phyloP scores from a whole-genome alignment of 2,329 filamentous ascomycete species.

The Claviceps pazoutovae region DNA sequence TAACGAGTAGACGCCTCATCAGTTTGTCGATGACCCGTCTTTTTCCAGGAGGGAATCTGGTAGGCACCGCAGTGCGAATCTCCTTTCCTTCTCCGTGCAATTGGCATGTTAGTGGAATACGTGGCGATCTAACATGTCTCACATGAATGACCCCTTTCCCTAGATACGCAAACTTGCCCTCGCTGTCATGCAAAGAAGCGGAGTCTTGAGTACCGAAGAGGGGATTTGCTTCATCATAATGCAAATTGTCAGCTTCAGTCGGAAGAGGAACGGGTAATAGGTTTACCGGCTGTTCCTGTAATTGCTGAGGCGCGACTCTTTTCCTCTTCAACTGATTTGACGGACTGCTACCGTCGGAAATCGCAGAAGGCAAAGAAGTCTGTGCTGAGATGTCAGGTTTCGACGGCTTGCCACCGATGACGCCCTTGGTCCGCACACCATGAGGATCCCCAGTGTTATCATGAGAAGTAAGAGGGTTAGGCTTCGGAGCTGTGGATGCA shows the following conservation, averaged over 20 bases:
- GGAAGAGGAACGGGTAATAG: slow-evolving; percentile 1
- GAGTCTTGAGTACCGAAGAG: background rate
- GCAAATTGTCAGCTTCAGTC: slow-evolving; percentile 4
- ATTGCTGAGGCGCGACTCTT: slow-evolving; percentile 12
- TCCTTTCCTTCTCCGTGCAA: slow-evolving; percentile 9
- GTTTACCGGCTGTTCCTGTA: slow-evolving; percentile 7
- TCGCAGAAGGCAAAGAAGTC: background rate
- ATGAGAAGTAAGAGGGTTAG: background rate
- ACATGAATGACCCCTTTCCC: slow-evolving; percentile 19
- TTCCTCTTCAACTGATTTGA: slow-evolving; percentile 15
- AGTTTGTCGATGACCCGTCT: slow-evolving; percentile 27
- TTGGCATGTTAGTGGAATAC: slow-evolving; percentile 11
- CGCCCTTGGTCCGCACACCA: background rate
- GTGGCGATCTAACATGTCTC: slow-evolving; percentile 11
- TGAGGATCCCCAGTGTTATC: background rate
- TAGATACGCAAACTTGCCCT: slow-evolving; percentile 18
- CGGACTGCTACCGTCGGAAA: slow-evolving; percentile 5
- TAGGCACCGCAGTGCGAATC: slow-evolving; percentile 16
- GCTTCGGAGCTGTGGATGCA: background rate
- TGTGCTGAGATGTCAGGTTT: background rate
- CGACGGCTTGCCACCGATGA: background rate
- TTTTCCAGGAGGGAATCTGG: slow-evolving; percentile 26
- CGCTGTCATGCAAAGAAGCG: slow-evolving; percentile 10
- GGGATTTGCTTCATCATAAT: background rate
- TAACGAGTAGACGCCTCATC: slow-evolving; percentile 26